These are phyloP conservation scores for Crithidia brevicula DNA, from an alignment of 208 protist genomes.

Conservation along the genomic window DNA sequence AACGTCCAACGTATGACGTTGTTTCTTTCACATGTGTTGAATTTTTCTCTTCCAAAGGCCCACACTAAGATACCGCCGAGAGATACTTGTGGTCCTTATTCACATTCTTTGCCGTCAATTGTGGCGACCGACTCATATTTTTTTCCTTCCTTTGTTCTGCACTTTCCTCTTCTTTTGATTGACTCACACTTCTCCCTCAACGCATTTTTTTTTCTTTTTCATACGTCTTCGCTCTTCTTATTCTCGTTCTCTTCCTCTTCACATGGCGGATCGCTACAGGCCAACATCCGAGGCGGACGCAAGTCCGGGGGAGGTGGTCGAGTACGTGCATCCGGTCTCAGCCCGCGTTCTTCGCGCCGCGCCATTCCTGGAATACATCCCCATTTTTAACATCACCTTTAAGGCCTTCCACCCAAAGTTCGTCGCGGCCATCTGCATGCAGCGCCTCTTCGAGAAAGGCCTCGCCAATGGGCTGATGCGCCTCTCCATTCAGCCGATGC, in stretches of 20 bases:
- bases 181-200: background rate
- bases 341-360: conserved; percentile 16
- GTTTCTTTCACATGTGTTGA: too few species aligned
- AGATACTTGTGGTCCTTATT: too few species aligned
- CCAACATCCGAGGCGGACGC: background rate
- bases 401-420: conserved; percentile 49
- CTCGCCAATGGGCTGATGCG: conserved; percentile 58
- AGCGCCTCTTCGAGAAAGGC: conserved; percentile 60
- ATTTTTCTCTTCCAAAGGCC: too few species aligned
- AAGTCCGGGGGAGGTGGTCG: background rate
- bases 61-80: too few species aligned
- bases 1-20: too few species aligned
- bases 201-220: too few species aligned
- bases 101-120: too few species aligned
- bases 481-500: conserved; percentile 51
- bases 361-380: conserved; percentile 36
- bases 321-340: conserved; percentile 32
- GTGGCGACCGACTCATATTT: too few species aligned
- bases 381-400: conserved; percentile 50
- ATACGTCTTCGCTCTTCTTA: too few species aligned
- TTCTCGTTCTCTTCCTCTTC: background rate
- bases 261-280: conserved; percentile 6
- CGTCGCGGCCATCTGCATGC: conserved; percentile 49
- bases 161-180: background rate
- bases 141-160: conserved; percentile 3